Evolutionary conservation across 2,329 filamentous ascomycete species (phyloP).

Genomic region (Colletotrichum falcatum): DNA sequence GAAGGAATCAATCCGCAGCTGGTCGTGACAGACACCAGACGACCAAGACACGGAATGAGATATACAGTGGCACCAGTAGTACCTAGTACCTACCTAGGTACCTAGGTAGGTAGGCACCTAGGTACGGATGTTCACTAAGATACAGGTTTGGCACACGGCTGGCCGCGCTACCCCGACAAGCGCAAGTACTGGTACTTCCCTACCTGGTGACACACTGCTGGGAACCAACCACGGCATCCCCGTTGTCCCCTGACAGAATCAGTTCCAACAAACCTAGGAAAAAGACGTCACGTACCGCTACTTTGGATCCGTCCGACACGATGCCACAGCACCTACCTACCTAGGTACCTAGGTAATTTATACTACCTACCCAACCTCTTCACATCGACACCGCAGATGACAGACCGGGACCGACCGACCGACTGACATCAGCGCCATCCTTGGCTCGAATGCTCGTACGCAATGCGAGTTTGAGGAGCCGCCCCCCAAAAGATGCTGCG

Average conservation of each 20-base stretch:
- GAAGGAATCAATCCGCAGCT: slow-evolving; percentile 1
- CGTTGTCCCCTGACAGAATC: not conserved
- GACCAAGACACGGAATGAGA: not conserved
- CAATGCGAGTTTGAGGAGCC: not conserved
- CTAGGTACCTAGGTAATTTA: no score
- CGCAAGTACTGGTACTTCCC: not conserved
- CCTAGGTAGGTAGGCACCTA: no score
- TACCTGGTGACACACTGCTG: not conserved
- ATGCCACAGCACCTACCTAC: no score
- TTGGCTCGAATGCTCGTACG: not conserved
- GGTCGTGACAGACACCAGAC: slow-evolving; percentile 11
- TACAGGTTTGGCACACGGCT: no score
- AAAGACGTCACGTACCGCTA: not conserved
- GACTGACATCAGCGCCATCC: not conserved
- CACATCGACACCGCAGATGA: no score
- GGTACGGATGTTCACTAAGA: no score
- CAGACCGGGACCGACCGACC: no score
- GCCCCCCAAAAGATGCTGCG: not conserved
- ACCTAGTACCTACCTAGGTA: not conserved
- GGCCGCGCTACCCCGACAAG: not conserved
- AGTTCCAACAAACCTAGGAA: not conserved
- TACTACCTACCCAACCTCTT: no score
- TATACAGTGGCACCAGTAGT: no score
- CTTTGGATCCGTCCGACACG: not conserved
- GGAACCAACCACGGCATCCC: slow-evolving; percentile 6